Percentiles rank a stretch among this genome's conserved stretches.
These are phyloP conservation scores for Murraya paniculata DNA, from an alignment of 345 rosid genomes.

Conservation along the genomic window DNA sequence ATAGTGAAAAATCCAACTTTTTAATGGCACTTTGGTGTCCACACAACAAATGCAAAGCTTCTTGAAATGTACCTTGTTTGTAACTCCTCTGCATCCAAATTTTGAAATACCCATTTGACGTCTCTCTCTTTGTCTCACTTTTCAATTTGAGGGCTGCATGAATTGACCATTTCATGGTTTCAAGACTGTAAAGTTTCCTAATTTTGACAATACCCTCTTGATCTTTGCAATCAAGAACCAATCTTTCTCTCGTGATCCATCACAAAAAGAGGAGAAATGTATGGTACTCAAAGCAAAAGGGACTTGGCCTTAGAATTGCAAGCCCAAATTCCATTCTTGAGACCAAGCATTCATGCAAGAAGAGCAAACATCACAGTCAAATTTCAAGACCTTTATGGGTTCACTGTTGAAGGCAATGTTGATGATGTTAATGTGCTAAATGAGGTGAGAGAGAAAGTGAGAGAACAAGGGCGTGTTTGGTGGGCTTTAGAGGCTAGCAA, in stretches of 20 bases:
- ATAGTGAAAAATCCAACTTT: background rate
- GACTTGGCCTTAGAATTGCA: conserved; percentile 70
- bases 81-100: background rate
- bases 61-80: background rate
- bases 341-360: conserved; percentile 96
- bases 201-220: conserved; percentile 26
- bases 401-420: conserved; percentile 96
- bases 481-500: conserved; percentile 99
- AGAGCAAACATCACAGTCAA: conserved; percentile 88
- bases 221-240: conserved; percentile 5
- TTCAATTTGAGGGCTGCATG: conserved; percentile 14
- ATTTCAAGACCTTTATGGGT: conserved; percentile 92
- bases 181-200: conserved; percentile 28
- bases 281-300: conserved; percentile 57
- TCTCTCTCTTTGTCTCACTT: background rate
- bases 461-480: conserved; percentile 96
- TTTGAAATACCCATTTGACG: conserved; percentile 8
- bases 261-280: conserved; percentile 37
- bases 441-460: conserved; percentile 95
- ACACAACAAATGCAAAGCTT: conserved; percentile 9
- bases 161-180: conserved; percentile 48
- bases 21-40: conserved; percentile 7
- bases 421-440: conserved; percentile 93
- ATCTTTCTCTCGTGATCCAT: conserved; percentile 21
- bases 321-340: conserved; percentile 72